These are phyloP conservation scores for Jaapia argillacea DNA, from an alignment of 768 basidiomycete species.

Conservation along the genomic window DNA sequence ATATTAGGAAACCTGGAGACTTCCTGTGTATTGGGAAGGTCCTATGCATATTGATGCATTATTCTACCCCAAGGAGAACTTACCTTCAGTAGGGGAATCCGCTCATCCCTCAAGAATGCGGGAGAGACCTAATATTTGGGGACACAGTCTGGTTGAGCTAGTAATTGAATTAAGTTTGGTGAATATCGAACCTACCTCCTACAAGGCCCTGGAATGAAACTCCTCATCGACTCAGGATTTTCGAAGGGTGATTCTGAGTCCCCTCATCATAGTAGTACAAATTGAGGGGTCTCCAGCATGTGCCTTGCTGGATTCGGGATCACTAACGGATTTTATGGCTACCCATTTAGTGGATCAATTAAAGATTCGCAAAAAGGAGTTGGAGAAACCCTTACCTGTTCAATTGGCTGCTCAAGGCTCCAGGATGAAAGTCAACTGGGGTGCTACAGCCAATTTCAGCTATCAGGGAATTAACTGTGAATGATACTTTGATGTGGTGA, in stretches of 20 bases:
- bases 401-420: constrained; percentile 31
- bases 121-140: not conserved
- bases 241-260: constrained; percentile 1
- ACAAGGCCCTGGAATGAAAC: no score
- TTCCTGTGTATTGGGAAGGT: no score
- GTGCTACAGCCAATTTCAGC: constrained; percentile 13
- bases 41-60: no score
- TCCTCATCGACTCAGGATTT: not conserved
- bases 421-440: constrained; percentile 23
- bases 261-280: not conserved
- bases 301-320: constrained; percentile 9
- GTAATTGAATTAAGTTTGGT: not conserved
- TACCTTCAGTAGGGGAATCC: no score
- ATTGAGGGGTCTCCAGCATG: constrained; percentile 5
- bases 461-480: constrained; percentile 22
- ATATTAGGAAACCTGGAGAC: no score
- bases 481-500: constrained; percentile 16
- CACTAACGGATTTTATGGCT: constrained; percentile 12
- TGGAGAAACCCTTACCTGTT: constrained; percentile 8
- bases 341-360: constrained; percentile 11
- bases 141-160: not conserved
- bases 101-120: not conserved
- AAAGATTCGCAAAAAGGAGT: constrained; percentile 2
- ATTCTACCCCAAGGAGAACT: no score
- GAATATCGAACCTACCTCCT: no score